These are phyloP conservation scores for Backusella australiensis DNA, from an alignment of 192 early-diverging fungal genomes.

Conservation along the genomic window DNA sequence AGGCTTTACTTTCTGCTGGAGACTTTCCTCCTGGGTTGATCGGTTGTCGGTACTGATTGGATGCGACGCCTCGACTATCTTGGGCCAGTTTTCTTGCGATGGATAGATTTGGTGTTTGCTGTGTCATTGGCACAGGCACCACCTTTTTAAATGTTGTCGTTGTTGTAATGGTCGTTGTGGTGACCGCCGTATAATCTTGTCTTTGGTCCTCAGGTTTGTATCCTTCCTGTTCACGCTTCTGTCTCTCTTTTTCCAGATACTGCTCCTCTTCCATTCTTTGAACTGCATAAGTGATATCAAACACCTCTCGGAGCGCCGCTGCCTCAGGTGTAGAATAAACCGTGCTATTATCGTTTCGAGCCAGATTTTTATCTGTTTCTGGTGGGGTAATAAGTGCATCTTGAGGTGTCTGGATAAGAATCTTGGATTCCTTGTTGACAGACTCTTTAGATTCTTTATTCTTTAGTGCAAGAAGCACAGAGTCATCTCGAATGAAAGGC, in stretches of 20 bases:
- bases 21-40: not conserved
- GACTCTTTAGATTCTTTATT: not conserved
- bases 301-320: conserved; percentile 60
- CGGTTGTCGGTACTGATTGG: not conserved
- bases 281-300: conserved; percentile 73
- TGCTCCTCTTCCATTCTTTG: conserved; percentile 70
- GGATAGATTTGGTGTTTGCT: not conserved
- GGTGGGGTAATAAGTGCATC: not conserved
- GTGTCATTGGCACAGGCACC: not conserved
- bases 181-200: not conserved
- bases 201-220: not conserved
- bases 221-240: not conserved
- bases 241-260: not conserved
- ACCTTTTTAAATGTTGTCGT: not conserved
- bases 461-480: not conserved
- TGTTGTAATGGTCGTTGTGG: not conserved
- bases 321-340: conserved; percentile 45
- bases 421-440: not conserved
- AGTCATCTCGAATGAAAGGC: conserved; percentile 22
- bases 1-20: not conserved
- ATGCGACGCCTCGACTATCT: not conserved
- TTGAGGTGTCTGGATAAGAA: not conserved
- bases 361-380: not conserved
- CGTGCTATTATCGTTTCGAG: not conserved
- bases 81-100: not conserved